Evolutionary conservation across 768 basidiomycete genomes (phyloP), one percentile per base, ranked within the genome.

Genomic region (Russula griseocarnosa): DNA sequence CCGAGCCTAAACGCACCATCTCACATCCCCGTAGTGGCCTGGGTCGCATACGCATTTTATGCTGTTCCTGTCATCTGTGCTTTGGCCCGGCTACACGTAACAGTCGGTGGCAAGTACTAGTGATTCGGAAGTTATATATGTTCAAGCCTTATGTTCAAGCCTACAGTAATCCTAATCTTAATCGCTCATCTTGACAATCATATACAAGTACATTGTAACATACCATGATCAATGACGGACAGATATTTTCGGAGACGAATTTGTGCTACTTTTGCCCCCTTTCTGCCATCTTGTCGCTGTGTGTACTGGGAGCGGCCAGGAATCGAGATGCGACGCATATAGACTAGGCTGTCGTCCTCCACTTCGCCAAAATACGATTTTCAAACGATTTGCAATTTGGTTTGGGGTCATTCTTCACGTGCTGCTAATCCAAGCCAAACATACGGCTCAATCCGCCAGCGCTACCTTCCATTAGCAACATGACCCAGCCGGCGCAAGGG

Each of bases 41-140:
- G 86, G 83, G 83, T 90, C 22, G 88, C 82, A 18, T 90, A 88
- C 67, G 83, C 86, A 6, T 92, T 92, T 71, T 86, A 82, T 64
- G 83, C 80, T 2, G 81, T 90, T 24, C 87, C 90, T 5, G 77
- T 92, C 49, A 81, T 90, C 22, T 81, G 83, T 65, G 83, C 87
- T 10, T 73, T 91, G 52, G 78, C 86, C 13, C 90, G 88, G 72
- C 71, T 90, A 40, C 85, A 91, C 53, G 79, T 89, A 65, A 79
- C 78, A 40, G 75, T 81, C 4, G 69, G 74, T 71, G 58, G 79
- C 75, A 77, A 40, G 38, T 40, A 40, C 38, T 40, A 80, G 68
- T 77, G 68, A 51, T 70, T 49, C 20, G 24, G 14, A 28, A 13
- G 24, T 26, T 13, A 24, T 34, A 24, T 34, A 40, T 47, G 13